Conservation (phyloP, 1,284 basidiomycete species). For the Trametes polyzona region DNA sequence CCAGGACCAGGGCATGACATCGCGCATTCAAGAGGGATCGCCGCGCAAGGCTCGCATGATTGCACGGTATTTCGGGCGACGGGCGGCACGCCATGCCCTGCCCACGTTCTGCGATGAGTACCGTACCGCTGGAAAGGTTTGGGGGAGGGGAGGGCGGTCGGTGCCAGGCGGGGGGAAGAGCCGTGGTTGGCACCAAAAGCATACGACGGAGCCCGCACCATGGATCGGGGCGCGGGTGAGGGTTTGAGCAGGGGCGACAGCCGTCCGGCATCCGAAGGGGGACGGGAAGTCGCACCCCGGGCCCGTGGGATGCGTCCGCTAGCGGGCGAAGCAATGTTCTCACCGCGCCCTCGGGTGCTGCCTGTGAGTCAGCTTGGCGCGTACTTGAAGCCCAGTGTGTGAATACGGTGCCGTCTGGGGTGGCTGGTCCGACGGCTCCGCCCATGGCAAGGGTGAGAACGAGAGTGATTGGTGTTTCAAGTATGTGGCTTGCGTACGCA, state of each 20-base stretch:
- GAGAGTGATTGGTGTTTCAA: background rate
- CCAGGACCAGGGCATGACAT: background rate
- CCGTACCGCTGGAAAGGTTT: conserved; percentile 3
- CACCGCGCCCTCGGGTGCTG: conserved; percentile 11
- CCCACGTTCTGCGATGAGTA: conserved; percentile 1
- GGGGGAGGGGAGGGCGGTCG: background rate
- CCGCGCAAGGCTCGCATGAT: background rate
- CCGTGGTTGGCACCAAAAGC: conserved; percentile 13
- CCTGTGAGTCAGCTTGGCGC: background rate
- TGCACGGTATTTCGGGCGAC: conserved; percentile 8
- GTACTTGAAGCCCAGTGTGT: conserved; percentile 9
- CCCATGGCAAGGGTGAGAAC: background rate
- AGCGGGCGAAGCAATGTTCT: background rate
- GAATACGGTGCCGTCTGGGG: conserved; percentile 7
- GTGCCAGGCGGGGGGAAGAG: background rate
- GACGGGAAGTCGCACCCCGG: conserved; percentile 11
- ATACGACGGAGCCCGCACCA: conserved; percentile 3
- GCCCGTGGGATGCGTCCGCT: conserved; percentile 5
- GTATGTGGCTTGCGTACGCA: too few relatives aligned
- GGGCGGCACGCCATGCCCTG: background rate
- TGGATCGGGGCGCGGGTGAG: background rate
- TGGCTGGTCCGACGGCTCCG: background rate
- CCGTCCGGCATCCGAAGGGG: conserved; percentile 11
- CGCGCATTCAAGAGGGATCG: background rate
- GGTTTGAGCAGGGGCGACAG: background rate